A percentile compares a stretch with the other conserved stretches of the same genome.
Conservation (phyloP, 2,329 filamentous ascomycete species). For the Sclerotinia subarctica region DNA sequence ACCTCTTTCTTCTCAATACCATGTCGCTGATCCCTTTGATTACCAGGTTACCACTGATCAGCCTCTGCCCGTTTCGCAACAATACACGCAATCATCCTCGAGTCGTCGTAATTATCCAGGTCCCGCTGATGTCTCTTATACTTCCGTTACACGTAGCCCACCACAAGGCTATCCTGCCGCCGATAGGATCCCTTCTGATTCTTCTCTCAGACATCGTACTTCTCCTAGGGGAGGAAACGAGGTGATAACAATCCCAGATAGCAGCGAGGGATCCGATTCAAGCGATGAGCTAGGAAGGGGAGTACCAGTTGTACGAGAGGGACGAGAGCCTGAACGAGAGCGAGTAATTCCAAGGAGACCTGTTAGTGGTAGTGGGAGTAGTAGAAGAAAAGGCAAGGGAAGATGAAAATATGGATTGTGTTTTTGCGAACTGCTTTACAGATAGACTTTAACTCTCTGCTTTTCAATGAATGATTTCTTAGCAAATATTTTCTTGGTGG, state of each 20-base stretch:
- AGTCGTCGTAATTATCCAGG: conserved; percentile 37
- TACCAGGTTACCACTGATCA: conserved; percentile 39
- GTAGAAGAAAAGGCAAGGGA: conserved; percentile 31
- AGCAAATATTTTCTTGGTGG: background rate
- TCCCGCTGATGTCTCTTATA: conserved; percentile 39
- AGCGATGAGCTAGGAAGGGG: conserved; percentile 36
- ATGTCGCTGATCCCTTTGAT: conserved; percentile 39
- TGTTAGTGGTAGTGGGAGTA: conserved; percentile 26
- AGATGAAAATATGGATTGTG: conserved; percentile 3
- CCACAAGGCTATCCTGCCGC: conserved; percentile 29
- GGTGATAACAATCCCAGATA: conserved; percentile 24
- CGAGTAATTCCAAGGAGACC: conserved; percentile 26
- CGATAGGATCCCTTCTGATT: conserved; percentile 29
- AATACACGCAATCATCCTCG: conserved; percentile 38
- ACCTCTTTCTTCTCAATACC: conserved; percentile 36
- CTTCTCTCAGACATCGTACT: conserved; percentile 24
- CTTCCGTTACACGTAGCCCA: conserved; percentile 31
- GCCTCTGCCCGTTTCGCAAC: conserved; percentile 33
- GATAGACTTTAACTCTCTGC: conserved; percentile 3
- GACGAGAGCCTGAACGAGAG: conserved; percentile 24
- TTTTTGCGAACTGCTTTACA: background rate
- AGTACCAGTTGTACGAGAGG: conserved; percentile 34
- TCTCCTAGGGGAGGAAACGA: conserved; percentile 26
- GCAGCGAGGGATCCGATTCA: conserved; percentile 25
- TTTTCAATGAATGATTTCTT: background rate